A percentile compares a stretch with the other conserved stretches of the same genome.
Evolutionary conservation across 1,139 yeast genomes (phyloP).

Genomic region (Citeromyces siamensis): DNA sequence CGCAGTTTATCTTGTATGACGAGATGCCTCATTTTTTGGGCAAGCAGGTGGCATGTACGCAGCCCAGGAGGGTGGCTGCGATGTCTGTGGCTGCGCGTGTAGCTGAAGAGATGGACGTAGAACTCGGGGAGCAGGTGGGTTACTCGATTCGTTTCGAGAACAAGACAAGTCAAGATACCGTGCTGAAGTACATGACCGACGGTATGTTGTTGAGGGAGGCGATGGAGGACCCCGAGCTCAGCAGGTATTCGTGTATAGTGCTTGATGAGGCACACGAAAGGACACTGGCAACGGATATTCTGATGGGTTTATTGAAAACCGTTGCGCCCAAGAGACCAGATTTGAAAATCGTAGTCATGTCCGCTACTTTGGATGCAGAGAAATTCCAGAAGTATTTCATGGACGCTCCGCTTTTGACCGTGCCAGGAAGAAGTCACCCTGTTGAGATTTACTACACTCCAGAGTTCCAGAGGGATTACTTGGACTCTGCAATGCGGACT

Average conservation of each 20-base stretch:
- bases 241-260: conserved; percentile 77
- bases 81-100: conserved; percentile 59
- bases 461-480: conserved; percentile 87
- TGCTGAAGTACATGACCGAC: conserved; percentile 94
- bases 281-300: conserved; percentile 89
- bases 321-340: conserved; percentile 74
- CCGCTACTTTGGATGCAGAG: conserved; percentile 96
- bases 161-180: conserved; percentile 66
- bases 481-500: conserved; percentile 90
- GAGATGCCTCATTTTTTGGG: conserved; percentile 48
- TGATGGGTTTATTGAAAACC: conserved; percentile 90
- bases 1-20: conserved; percentile 52
- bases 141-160: conserved; percentile 88
- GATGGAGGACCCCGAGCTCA: conserved; percentile 85
- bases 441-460: conserved; percentile 96
- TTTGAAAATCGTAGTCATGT: conserved; percentile 87
- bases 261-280: conserved; percentile 98
- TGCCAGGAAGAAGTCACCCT: conserved; percentile 97
- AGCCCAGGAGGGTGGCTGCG: conserved; percentile 69
- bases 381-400: conserved; percentile 85
- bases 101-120: conserved; percentile 49
- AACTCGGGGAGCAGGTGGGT: conserved; percentile 52
- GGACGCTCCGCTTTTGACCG: conserved; percentile 89
- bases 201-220: conserved; percentile 98
- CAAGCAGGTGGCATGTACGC: conserved; percentile 57